These are phyloP conservation scores for Haplosporangium gracile DNA, from an alignment of 192 early-diverging fungal genomes.

Conservation along the genomic window DNA sequence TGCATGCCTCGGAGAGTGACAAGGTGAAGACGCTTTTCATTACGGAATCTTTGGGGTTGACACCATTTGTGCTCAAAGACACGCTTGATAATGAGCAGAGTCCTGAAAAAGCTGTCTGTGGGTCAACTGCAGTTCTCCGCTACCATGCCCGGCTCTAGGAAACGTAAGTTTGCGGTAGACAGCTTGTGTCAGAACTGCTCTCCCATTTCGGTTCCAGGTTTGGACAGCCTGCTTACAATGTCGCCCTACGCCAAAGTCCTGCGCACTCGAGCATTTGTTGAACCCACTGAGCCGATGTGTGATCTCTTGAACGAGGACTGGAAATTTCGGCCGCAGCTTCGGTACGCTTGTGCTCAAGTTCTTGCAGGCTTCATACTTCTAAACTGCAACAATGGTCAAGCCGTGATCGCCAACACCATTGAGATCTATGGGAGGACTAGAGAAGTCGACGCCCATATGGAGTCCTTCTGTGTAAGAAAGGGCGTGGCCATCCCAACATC, in stretches of 20 bases:
- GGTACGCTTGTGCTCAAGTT: slow-evolving; percentile 28
- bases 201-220: neutral
- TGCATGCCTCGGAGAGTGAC: slow-evolving; percentile 10
- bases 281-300: neutral
- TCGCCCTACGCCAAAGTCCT: slow-evolving; percentile 18
- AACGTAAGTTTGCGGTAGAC: neutral
- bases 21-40: slow-evolving; percentile 21
- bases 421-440: too few species aligned
- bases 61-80: slow-evolving; percentile 9
- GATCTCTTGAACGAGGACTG: slow-evolving; percentile 42
- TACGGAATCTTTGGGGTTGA: slow-evolving; percentile 7
- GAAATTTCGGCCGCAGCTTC: slow-evolving; percentile 29
- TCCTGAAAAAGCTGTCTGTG: neutral
- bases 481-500: too few species aligned
- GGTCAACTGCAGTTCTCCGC: neutral
- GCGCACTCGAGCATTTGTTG: slow-evolving; percentile 9
- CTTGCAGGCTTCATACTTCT: slow-evolving; percentile 36
- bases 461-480: too few species aligned
- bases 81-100: slow-evolving; percentile 16
- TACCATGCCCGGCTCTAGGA: slow-evolving; percentile 1
- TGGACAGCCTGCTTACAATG: slow-evolving; percentile 16
- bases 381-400: slow-evolving; percentile 30
- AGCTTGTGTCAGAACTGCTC: slow-evolving; percentile 18
- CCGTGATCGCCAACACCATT: slow-evolving; percentile 43
- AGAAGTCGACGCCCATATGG: too few species aligned